Evolutionary conservation across 352 stramenopile genomes (phyloP).

Genomic region (Globisporangium canariense): DNA sequence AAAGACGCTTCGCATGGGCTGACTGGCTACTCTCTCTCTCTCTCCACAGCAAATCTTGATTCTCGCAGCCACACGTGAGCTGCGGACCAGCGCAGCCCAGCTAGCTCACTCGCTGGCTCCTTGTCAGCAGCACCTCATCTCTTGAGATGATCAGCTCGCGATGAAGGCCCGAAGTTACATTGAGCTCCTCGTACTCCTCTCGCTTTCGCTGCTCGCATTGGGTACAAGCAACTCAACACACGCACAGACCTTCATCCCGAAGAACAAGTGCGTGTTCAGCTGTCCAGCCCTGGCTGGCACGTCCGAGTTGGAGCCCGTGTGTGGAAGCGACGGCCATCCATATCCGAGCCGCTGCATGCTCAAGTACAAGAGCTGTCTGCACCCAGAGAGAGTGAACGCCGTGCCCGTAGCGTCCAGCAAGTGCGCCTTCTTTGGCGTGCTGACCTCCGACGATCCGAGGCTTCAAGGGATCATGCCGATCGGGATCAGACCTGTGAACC

Average conservation of each 20-base stretch:
- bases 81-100: background rate
- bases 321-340: slow-evolving; percentile 13
- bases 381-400: background rate
- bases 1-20: too few relatives aligned
- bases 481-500: background rate
- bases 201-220: background rate
- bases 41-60: too few relatives aligned
- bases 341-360: slow-evolving; percentile 20
- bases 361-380: slow-evolving; percentile 4
- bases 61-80: too few relatives aligned
- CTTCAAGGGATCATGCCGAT: background rate
- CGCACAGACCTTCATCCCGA: background rate
- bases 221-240: background rate
- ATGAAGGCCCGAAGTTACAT: background rate
- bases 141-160: too few relatives aligned
- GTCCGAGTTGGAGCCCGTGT: slow-evolving; percentile 11
- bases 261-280: background rate
- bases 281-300: background rate
- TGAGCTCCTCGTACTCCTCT: background rate
- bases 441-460: background rate
- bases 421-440: background rate
- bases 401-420: background rate
- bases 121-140: background rate
- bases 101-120: background rate
- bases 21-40: too few relatives aligned